Evolutionary conservation across 108 stramenopile genomes (phyloP).

Genomic region (Craspedostauros australis): DNA sequence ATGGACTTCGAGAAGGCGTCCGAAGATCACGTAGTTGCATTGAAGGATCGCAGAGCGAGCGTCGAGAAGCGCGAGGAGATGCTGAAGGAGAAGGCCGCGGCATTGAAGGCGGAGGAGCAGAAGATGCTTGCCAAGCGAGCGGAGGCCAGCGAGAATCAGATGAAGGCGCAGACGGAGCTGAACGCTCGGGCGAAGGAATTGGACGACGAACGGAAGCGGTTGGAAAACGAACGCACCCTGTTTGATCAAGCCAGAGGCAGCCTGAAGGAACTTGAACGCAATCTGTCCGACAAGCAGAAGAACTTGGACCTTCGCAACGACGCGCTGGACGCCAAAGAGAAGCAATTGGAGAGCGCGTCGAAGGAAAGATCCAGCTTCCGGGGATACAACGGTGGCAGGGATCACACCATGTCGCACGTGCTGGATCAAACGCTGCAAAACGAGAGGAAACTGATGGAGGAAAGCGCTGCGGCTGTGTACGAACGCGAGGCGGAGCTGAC

Average conservation of each 20-base stretch:
- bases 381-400: too few relatives aligned
- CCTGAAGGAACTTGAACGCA: not conserved
- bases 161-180: not conserved
- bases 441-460: constrained; percentile 38
- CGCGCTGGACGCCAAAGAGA: constrained; percentile 5
- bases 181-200: constrained; percentile 5
- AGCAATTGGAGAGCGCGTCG: not conserved
- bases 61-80: too few relatives aligned
- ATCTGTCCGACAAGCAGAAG: not conserved
- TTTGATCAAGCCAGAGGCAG: not conserved
- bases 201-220: constrained; percentile 2
- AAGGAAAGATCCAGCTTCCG: too few relatives aligned
- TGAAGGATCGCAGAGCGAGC: not conserved
- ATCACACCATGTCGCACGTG: constrained; percentile 24
- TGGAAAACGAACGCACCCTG: not conserved
- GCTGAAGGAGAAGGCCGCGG: constrained; percentile 9
- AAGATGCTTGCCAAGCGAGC: constrained; percentile 10
- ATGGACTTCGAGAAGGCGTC: constrained; percentile 10
- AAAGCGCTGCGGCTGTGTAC: constrained; percentile 33
- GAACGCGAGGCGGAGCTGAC: constrained; percentile 27
- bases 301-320: constrained; percentile 3
- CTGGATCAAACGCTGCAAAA: constrained; percentile 30
- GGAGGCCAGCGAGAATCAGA: constrained; percentile 9
- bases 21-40: constrained; percentile 24
- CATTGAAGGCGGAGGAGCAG: constrained; percentile 21